phyloP scores from a whole-genome alignment of 2,329 filamentous ascomycete genomes.

The Verticillium longisporum region DNA sequence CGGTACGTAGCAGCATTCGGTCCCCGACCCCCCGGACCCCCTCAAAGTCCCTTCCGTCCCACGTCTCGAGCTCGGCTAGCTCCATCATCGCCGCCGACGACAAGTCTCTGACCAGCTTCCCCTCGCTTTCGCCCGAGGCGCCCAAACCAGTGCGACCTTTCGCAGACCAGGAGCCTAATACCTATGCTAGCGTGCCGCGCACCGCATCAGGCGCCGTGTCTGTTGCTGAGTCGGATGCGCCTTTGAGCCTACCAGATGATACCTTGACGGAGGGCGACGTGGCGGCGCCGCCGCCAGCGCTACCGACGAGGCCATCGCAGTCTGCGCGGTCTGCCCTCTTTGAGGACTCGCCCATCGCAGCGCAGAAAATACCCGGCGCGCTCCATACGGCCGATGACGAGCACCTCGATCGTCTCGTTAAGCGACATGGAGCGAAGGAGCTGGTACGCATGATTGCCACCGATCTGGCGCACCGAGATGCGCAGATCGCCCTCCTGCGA shows the following conservation, averaged over 20 bases:
- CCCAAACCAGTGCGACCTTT: constrained; percentile 22
- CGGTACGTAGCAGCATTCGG: constrained; percentile 57
- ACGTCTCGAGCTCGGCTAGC: constrained; percentile 59
- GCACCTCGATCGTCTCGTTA: constrained; percentile 69
- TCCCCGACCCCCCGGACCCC: constrained; percentile 54
- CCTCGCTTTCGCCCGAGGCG: constrained; percentile 75
- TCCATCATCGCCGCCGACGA: constrained; percentile 53
- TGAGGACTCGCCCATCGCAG: constrained; percentile 66
- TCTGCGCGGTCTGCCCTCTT: constrained; percentile 62
- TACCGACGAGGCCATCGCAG: constrained; percentile 4
- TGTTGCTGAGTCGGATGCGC: neutral
- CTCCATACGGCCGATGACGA: constrained; percentile 72
- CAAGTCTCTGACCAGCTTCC: constrained; percentile 79
- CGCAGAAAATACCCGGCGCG: constrained; percentile 67
- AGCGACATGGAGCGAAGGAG: constrained; percentile 63
- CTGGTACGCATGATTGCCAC: constrained; percentile 77
- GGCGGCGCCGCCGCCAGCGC: neutral
- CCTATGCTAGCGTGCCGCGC: neutral
- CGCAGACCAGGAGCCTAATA: neutral
- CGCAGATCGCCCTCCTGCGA: constrained; percentile 67
- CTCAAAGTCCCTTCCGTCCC: constrained; percentile 47
- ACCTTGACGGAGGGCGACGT: neutral
- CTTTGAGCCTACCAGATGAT: neutral
- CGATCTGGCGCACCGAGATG: constrained; percentile 77
- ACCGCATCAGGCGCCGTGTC: neutral